phyloP scores from a whole-genome alignment of 495 filamentous ascomycete species.

The Tetracladium setigerum region DNA sequence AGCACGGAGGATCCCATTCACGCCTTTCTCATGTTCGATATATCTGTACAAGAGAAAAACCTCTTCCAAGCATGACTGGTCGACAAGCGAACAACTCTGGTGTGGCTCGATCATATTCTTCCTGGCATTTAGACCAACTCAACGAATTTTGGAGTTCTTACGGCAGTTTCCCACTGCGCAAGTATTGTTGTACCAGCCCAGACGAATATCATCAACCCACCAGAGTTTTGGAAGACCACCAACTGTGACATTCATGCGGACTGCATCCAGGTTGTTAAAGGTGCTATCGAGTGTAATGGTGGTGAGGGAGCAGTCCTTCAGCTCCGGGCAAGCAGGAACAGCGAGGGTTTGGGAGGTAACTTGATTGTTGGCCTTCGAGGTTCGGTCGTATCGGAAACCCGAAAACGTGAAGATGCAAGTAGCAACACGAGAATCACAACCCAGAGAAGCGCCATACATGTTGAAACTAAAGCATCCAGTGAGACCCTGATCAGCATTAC shows the following conservation, averaged over 20 bases:
- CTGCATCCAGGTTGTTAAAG: conserved; percentile 12
- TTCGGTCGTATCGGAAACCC: conserved; percentile 10
- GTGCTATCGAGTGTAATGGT: conserved; percentile 3
- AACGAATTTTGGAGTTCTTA: conserved; percentile 14
- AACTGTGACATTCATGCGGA: conserved; percentile 20
- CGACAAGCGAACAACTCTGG: no score
- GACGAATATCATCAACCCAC: conserved; percentile 22
- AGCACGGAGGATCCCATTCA: no score
- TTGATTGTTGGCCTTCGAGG: background rate
- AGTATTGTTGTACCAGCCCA: conserved; percentile 20
- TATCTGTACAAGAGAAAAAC: no score
- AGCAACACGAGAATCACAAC: conserved; percentile 20
- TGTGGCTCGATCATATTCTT: no score
- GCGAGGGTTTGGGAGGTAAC: conserved; percentile 2
- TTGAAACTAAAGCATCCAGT: conserved; percentile 23
- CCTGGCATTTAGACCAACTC: background rate
- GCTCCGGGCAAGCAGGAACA: conserved; percentile 14
- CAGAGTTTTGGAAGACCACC: conserved; percentile 15
- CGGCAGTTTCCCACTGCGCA: conserved; percentile 18
- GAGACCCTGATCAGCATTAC: conserved; percentile 14
- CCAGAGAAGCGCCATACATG: conserved; percentile 17
- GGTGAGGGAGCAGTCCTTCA: conserved; percentile 12
- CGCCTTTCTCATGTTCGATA: no score
- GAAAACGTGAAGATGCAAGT: conserved; percentile 17
- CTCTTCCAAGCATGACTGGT: no score